Percentiles rank a stretch among this genome's conserved stretches.
These are phyloP conservation scores for Andrographis paniculata DNA, from an alignment of 305 asterid genomes.

Conservation along the genomic window DNA sequence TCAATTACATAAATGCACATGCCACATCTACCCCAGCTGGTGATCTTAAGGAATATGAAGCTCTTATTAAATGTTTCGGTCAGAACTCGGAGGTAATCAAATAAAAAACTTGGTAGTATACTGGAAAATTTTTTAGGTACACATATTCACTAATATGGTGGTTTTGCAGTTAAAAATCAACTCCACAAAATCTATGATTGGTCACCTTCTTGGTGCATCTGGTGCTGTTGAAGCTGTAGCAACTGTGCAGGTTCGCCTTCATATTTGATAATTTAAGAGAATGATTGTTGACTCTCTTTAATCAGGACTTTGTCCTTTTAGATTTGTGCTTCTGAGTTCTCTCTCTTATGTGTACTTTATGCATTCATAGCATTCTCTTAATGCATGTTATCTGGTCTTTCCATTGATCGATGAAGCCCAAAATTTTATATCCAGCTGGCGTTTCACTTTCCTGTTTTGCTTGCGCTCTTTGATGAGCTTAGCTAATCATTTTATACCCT, in stretches of 20 bases:
- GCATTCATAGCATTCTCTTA: too few relatives aligned
- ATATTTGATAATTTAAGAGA: not conserved
- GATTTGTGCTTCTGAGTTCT: too few relatives aligned
- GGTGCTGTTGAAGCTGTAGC: constrained; percentile 93
- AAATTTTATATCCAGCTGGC: not conserved
- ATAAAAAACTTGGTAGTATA: constrained; percentile 10
- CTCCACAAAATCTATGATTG: constrained; percentile 84
- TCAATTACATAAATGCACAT: constrained; percentile 86
- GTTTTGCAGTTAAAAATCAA: constrained; percentile 56
- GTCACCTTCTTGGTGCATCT: constrained; percentile 83
- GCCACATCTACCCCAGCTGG: constrained; percentile 91
- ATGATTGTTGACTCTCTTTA: too few relatives aligned
- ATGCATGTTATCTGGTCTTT: too few relatives aligned
- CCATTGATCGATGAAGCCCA: too few relatives aligned
- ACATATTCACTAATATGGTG: constrained; percentile 9
- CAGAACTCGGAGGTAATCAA: constrained; percentile 64
- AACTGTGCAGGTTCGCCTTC: constrained; percentile 55
- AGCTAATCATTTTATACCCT: not conserved
- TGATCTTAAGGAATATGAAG: constrained; percentile 80
- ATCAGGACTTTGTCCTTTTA: too few relatives aligned
- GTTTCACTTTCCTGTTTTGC: not conserved
- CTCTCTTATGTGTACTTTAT: too few relatives aligned
- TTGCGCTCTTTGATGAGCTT: not conserved
- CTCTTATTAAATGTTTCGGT: constrained; percentile 73
- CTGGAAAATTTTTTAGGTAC: constrained; percentile 8